Base-by-base conservation (phyloP, 495 filamentous ascomycete species). In the Penicillium coprophilum region DNA sequence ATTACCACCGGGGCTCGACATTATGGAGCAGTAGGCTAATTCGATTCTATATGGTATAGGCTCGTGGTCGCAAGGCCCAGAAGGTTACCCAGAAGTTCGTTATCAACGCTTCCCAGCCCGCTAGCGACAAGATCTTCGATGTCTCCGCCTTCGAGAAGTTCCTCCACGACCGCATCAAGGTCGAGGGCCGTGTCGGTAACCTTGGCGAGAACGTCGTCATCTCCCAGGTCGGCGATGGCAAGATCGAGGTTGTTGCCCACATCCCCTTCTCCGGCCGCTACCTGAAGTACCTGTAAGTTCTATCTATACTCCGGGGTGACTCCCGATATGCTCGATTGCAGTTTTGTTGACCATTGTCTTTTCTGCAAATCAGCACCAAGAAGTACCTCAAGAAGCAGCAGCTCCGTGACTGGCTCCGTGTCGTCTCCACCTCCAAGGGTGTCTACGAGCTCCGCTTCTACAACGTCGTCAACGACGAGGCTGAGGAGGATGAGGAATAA, bases 341-440 rank as follows among this genome's bases (percentile, higher is more conserved):
- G 24, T 15, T 30, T 50, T 27, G 28, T 50, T 62, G 55, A 64
- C 58, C 31, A 51, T 62, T 19, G 5, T 23, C 2, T 49, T 56
- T 46, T 50, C 50, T 45, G 3, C 38, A 31, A 40, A 27, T 27
- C 64, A 96, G 92, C 76, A 98, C 94, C 74, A 98, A 98, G 90
- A 98, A 97, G 84, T 98, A 95, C 87, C 89, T 98, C 77, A 98
- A 98, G 90, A 98, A 98, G 88, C 91, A 96, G 84, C 92, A 97
- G 82, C 87, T 98, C 75, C 89, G 94, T 80, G 94, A 98, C 83
- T 98, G 95, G 95, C 87, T 98, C 71, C 92, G 94, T 65, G 94
- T 98, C 63, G 95, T 98, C 72, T 92, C 91, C 54, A 97, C 92
- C 70, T 89, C 88, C 76, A 91, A 90, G 83, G 93, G 93, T 68